Percentiles rank a stretch among this genome's conserved stretches.
Conservation (phyloP, 495 filamentous ascomycete species). For the Trichoderma reesei region DNA sequence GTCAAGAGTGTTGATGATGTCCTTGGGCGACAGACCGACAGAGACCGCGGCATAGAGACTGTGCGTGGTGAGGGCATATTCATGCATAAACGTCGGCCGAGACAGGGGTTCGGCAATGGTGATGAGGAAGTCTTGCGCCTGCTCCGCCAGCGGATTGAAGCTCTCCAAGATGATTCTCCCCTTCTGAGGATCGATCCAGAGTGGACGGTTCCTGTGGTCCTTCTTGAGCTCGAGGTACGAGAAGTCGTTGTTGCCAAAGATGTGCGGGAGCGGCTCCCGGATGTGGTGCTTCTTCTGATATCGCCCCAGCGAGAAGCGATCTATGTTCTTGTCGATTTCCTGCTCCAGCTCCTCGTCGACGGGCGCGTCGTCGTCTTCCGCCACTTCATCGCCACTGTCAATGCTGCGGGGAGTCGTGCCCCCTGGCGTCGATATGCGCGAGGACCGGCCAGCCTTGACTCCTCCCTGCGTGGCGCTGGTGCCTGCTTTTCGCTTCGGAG, state of each 20-base stretch:
- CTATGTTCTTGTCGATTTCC: conserved; percentile 51
- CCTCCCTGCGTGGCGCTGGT: conserved; percentile 45
- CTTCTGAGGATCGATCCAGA: conserved; percentile 82
- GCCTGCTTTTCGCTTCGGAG: conserved; percentile 65
- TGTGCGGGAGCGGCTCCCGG: conserved; percentile 35
- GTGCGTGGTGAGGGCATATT: conserved; percentile 85
- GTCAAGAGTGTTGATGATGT: conserved; percentile 84
- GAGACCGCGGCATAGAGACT: conserved; percentile 93
- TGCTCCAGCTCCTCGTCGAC: conserved; percentile 47
- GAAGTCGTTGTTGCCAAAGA: conserved; percentile 55
- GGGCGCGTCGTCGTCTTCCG: conserved; percentile 34
- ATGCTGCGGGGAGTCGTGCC: conserved; percentile 55
- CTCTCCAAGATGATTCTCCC: conserved; percentile 91
- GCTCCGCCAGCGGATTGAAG: conserved; percentile 73
- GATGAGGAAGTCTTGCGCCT: conserved; percentile 89
- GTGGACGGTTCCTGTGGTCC: conserved; percentile 77
- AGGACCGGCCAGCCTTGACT: conserved; percentile 45
- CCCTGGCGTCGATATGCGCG: conserved; percentile 59
- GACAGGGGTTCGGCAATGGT: conserved; percentile 92
- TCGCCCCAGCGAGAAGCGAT: conserved; percentile 54
- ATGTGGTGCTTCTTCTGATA: conserved; percentile 25
- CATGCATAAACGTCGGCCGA: conserved; percentile 78
- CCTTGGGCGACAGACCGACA: conserved; percentile 73
- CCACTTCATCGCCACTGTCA: conserved; percentile 58
- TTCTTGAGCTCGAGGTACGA: conserved; percentile 71